phyloP scores from a whole-genome alignment of 2,329 filamentous ascomycete species.

The Dactylonectria macrodidyma region DNA sequence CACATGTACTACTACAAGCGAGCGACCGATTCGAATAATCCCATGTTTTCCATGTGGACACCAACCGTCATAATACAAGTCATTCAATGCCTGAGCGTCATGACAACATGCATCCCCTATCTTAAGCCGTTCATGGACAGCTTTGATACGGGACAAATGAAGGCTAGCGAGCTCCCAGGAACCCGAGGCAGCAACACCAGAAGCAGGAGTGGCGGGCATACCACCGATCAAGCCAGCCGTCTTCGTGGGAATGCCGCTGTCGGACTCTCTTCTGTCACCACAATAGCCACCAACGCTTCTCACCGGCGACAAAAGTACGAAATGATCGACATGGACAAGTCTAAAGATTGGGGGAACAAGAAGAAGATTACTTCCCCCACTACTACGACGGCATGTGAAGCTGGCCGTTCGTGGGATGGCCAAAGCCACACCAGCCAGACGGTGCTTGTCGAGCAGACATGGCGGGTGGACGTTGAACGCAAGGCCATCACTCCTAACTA shows the following conservation, averaged over 20 bases:
- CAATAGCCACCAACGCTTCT: slow-evolving; percentile 30
- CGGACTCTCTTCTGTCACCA: slow-evolving; percentile 19
- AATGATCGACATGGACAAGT: slow-evolving; percentile 36
- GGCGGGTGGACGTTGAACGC: slow-evolving; percentile 38
- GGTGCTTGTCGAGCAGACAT: slow-evolving; percentile 40
- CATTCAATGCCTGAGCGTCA: slow-evolving; percentile 41
- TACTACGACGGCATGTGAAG: slow-evolving; percentile 20
- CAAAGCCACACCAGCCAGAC: slow-evolving; percentile 43
- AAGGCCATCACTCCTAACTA: slow-evolving; percentile 12
- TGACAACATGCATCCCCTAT: slow-evolving; percentile 40
- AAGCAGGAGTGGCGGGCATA: slow-evolving; percentile 28
- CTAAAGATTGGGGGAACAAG: slow-evolving; percentile 16
- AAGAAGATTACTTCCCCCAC: slow-evolving; percentile 16
- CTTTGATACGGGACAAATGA: slow-evolving; percentile 42
- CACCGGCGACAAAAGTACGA: slow-evolving; percentile 36
- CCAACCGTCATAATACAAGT: slow-evolving; percentile 36
- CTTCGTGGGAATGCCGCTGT: slow-evolving; percentile 9
- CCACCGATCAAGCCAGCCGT: slow-evolving; percentile 13
- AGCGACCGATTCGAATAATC: slow-evolving; percentile 27
- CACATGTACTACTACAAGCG: slow-evolving; percentile 38
- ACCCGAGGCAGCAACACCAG: slow-evolving; percentile 30
- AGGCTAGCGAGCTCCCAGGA: slow-evolving; percentile 33
- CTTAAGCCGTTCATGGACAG: slow-evolving; percentile 44
- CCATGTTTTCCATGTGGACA: slow-evolving; percentile 40
- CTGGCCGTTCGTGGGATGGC: slow-evolving; percentile 36